phyloP scores from a whole-genome alignment of 352 stramenopile species.

The Thalassiosira hispida region DNA sequence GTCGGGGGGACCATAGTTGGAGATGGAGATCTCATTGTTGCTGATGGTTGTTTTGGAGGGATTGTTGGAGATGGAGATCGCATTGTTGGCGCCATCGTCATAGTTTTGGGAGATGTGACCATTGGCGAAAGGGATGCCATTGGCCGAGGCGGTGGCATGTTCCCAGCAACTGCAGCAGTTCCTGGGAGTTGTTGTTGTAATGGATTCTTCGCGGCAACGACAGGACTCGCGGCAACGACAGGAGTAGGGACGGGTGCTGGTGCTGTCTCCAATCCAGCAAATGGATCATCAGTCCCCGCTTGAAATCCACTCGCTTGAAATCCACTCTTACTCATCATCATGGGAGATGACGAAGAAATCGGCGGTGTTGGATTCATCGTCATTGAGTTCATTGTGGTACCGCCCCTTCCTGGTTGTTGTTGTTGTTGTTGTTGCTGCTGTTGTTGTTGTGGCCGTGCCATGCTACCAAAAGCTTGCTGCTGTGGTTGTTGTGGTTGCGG shows the following conservation, averaged over 20 bases:
- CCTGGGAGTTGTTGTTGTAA: background rate
- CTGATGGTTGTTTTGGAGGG: background rate
- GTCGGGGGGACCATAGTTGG: too few species aligned
- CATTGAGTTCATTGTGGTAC: background rate
- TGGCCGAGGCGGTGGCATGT: background rate
- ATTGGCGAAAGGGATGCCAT: background rate
- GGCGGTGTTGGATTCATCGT: background rate
- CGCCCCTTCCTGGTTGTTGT: constrained; percentile 2
- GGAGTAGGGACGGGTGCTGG: constrained; percentile 1
- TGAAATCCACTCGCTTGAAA: constrained; percentile 37
- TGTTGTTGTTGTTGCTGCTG: background rate
- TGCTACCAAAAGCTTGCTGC: constrained; percentile 23
- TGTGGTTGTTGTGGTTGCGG: constrained; percentile 63
- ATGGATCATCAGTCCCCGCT: constrained; percentile 73
- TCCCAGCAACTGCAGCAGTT: background rate
- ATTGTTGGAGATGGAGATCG: background rate
- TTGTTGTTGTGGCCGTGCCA: constrained; percentile 19
- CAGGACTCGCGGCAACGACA: background rate
- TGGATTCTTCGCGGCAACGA: background rate
- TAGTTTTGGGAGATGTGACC: constrained; percentile 3
- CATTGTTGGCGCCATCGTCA: background rate
- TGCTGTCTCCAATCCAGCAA: constrained; percentile 74
- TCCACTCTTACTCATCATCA: background rate
- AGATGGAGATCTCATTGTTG: background rate
- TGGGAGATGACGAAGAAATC: background rate